A percentile compares a stretch with the other conserved stretches of the same genome.
These are phyloP conservation scores for Komagataella pastoris DNA, from an alignment of 805 yeast genomes.

Conservation along the genomic window DNA sequence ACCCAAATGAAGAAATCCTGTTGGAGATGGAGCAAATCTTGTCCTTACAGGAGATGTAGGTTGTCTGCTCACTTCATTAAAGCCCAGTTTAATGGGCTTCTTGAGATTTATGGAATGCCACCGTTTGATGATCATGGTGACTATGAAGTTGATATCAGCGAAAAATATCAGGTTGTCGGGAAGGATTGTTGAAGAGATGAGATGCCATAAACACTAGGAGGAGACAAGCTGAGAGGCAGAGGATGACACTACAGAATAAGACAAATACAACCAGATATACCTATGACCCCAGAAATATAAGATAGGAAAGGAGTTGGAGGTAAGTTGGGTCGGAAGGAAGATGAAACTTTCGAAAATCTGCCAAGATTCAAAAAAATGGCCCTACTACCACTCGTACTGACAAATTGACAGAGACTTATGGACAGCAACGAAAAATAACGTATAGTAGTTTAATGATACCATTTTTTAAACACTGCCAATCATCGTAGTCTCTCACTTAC, in stretches of 20 bases:
- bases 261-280: too few relatives aligned
- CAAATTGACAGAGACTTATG: neutral
- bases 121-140: neutral
- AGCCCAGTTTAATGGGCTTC: neutral
- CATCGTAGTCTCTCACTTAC: neutral
- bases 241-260: too few relatives aligned
- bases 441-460: neutral
- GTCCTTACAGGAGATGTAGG: conserved; percentile 58
- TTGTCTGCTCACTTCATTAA: conserved; percentile 12
- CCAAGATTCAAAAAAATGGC: too few relatives aligned
- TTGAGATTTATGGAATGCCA: neutral
- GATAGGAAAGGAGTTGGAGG: too few relatives aligned
- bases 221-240: neutral
- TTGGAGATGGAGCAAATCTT: conserved; percentile 96
- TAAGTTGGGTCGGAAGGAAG: too few relatives aligned
- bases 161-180: neutral
- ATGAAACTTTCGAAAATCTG: too few relatives aligned
- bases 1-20: conserved; percentile 90
- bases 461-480: neutral
- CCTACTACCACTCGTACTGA: too few relatives aligned
- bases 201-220: neutral
- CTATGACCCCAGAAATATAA: too few relatives aligned
- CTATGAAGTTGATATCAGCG: neutral
- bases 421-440: neutral
- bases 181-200: neutral